Percentiles rank a stretch among this genome's conserved stretches.
These are phyloP conservation scores for Lycium ferocissimum DNA, from an alignment of 257 asterid genomes.

Conservation along the genomic window DNA sequence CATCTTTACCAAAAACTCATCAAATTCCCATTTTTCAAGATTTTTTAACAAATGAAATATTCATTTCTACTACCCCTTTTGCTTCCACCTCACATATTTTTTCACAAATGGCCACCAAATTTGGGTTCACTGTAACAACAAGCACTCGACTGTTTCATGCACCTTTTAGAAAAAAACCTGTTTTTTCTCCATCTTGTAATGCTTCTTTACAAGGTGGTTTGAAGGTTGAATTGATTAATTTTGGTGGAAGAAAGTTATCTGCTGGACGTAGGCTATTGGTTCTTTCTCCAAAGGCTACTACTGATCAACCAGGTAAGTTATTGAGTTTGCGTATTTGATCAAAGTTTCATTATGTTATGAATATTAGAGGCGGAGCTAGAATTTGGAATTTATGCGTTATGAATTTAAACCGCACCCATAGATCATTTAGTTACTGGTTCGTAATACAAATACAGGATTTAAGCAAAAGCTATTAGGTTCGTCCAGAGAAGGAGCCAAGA, in stretches of 20 bases:
- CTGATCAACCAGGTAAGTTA: conserved; percentile 79
- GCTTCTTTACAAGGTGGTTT: conserved; percentile 37
- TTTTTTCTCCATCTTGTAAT: conserved; percentile 38
- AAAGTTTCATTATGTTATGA: no score
- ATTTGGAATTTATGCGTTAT: no score
- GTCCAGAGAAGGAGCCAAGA: no score
- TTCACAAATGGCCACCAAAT: conserved; percentile 70
- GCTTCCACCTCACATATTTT: neutral
- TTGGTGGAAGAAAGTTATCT: conserved; percentile 41
- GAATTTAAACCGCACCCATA: no score
- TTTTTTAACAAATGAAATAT: conserved; percentile 45
- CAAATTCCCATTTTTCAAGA: conserved; percentile 36
- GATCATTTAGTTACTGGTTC: no score
- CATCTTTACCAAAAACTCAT: conserved; percentile 38
- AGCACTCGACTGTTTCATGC: conserved; percentile 53
- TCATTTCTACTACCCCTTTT: conserved; percentile 37
- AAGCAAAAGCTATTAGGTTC: no score
- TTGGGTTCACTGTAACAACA: conserved; percentile 57
- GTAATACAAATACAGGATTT: no score
- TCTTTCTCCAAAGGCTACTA: conserved; percentile 69
- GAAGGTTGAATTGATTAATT: conserved; percentile 50
- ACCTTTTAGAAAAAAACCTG: conserved; percentile 50
- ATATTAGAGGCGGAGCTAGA: no score
- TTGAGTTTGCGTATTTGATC: neutral
- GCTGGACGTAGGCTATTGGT: conserved; percentile 51